These are phyloP conservation scores for Claviceps sp. DNA, from an alignment of 2,329 filamentous ascomycete genomes.

Conservation along the genomic window DNA sequence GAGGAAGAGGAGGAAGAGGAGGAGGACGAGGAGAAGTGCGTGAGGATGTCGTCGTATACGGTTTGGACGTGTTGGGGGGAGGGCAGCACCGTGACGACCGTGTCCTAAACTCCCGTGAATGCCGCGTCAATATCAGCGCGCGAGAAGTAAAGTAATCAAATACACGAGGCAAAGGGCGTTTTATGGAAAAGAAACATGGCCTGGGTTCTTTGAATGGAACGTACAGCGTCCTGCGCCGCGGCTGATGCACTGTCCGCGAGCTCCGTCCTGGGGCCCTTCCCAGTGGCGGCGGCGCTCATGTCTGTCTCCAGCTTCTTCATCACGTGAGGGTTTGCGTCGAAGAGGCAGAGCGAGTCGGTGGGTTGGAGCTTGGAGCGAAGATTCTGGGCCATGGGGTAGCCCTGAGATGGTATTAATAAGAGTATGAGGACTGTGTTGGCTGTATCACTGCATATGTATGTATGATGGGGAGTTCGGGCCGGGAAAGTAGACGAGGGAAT, in stretches of 20 bases:
- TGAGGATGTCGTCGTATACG: slow-evolving; percentile 66
- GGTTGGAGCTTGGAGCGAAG: slow-evolving; percentile 41
- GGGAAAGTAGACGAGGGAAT: background rate
- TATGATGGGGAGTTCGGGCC: too few relatives aligned
- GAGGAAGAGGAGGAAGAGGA: too few relatives aligned
- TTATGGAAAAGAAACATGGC: background rate
- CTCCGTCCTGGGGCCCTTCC: slow-evolving; percentile 32
- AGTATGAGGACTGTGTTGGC: too few relatives aligned
- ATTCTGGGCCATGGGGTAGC: slow-evolving; percentile 51
- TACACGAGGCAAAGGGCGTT: background rate
- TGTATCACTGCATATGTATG: too few relatives aligned
- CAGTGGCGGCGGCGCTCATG: slow-evolving; percentile 27
- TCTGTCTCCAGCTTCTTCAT: slow-evolving; percentile 33
- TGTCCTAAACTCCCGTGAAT: slow-evolving; percentile 43
- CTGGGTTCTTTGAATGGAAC: slow-evolving; percentile 11
- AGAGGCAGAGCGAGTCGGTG: slow-evolving; percentile 37
- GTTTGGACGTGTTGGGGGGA: slow-evolving; percentile 77
- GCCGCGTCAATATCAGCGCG: too few relatives aligned
- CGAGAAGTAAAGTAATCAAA: background rate
- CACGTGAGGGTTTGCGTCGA: slow-evolving; percentile 41
- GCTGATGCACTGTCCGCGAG: slow-evolving; percentile 31
- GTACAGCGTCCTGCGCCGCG: slow-evolving; percentile 39
- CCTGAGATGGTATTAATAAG: slow-evolving; percentile 21
- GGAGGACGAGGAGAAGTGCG: too few relatives aligned
- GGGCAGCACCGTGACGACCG: slow-evolving; percentile 77